phyloP scores from a whole-genome alignment of 73 alveolate species.

The Chromera velia region DNA sequence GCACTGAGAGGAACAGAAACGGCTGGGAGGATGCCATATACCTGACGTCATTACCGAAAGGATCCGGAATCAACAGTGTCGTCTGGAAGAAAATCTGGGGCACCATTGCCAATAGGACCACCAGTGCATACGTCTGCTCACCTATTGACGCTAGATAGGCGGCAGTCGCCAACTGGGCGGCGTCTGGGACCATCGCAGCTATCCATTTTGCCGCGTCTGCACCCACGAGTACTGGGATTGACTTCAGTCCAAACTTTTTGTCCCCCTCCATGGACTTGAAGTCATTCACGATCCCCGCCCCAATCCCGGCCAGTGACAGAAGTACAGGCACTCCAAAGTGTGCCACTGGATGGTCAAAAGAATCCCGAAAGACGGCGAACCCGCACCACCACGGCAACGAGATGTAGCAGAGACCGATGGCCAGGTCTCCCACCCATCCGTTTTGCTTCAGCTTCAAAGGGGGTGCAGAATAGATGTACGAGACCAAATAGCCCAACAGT shows the following conservation, averaged over 20 bases:
- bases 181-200: neutral
- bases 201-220: slow-evolving; percentile 18
- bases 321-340: slow-evolving; percentile 15
- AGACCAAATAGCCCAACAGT: slow-evolving; percentile 11
- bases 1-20: too few species aligned
- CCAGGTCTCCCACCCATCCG: slow-evolving; percentile 22
- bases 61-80: slow-evolving; percentile 17
- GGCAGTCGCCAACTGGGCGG: slow-evolving; percentile 10
- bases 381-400: slow-evolving; percentile 38
- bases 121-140: slow-evolving; percentile 15
- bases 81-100: slow-evolving; percentile 26
- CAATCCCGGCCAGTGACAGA: slow-evolving; percentile 26
- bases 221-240: slow-evolving; percentile 33
- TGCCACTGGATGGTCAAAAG: slow-evolving; percentile 17
- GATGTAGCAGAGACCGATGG: slow-evolving; percentile 23
- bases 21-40: too few species aligned
- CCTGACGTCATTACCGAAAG: slow-evolving; percentile 24
- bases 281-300: slow-evolving; percentile 33
- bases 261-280: slow-evolving; percentile 32
- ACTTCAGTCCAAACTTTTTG: slow-evolving; percentile 18
- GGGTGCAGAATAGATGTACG: slow-evolving; percentile 33
- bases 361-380: slow-evolving; percentile 21
- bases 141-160: slow-evolving; percentile 20
- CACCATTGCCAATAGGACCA: slow-evolving; percentile 7
- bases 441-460: slow-evolving; percentile 35